Percentiles rank a stretch among this genome's conserved stretches.
Evolutionary conservation across 108 stramenopile species (phyloP).

Genomic region (Cyclotella atomus): DNA sequence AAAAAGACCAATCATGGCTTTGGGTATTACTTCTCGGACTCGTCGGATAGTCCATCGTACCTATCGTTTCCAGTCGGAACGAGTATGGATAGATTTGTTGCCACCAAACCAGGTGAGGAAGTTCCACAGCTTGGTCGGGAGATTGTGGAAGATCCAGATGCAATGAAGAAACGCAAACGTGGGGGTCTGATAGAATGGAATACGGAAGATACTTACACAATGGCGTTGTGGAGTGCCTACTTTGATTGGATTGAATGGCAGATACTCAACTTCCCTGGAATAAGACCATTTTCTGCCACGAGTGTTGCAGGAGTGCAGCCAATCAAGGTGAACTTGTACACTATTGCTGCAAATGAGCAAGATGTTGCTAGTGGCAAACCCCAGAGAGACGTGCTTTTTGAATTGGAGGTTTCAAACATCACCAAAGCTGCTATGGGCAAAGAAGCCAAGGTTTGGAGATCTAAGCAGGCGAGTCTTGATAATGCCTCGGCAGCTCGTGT

Average conservation of each 20-base stretch:
- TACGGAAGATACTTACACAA: constrained; percentile 83
- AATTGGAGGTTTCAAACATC: constrained; percentile 52
- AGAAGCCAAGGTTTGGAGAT: constrained; percentile 34
- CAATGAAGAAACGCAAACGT: constrained; percentile 68
- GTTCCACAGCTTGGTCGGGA: constrained; percentile 77
- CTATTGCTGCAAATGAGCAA: constrained; percentile 44
- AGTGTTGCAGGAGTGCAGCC: constrained; percentile 71
- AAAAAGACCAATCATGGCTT: constrained; percentile 75
- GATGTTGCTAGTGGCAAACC: constrained; percentile 40
- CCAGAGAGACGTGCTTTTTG: constrained; percentile 37
- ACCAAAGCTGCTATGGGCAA: constrained; percentile 19
- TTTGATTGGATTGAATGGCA: constrained; percentile 83
- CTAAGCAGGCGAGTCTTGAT: neutral
- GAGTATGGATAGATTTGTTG: constrained; percentile 86
- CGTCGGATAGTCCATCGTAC: constrained; percentile 61
- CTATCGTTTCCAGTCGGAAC: constrained; percentile 86
- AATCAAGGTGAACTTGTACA: constrained; percentile 75
- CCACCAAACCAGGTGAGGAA: constrained; percentile 72
- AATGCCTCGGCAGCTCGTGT: neutral
- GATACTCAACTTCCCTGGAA: constrained; percentile 82
- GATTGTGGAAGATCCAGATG: constrained; percentile 75
- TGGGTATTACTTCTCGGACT: constrained; percentile 35
- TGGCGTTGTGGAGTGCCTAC: constrained; percentile 85
- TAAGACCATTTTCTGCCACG: constrained; percentile 76
- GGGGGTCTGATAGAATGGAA: constrained; percentile 70